These are phyloP conservation scores for Colletotrichum abscissum DNA, from an alignment of 2,329 filamentous ascomycete species.

Conservation along the genomic window DNA sequence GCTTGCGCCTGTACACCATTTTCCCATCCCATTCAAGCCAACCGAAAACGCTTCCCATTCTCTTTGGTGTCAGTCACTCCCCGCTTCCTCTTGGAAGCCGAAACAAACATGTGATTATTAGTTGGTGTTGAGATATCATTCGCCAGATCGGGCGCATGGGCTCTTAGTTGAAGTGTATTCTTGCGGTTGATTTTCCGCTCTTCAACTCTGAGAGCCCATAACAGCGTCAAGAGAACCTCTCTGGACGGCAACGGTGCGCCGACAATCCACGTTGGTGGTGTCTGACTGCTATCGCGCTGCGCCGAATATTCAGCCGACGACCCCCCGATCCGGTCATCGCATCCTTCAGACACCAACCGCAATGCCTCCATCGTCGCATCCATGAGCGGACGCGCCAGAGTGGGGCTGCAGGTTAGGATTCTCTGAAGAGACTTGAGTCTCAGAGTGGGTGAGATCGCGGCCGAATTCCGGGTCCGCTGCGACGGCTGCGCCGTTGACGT, in stretches of 20 bases:
- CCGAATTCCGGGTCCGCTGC: conserved; percentile 64
- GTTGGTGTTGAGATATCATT: conserved; percentile 7
- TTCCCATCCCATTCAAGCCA: conserved; percentile 22
- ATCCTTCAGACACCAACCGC: conserved; percentile 75
- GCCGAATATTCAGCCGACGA: conserved; percentile 45
- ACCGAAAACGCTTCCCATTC: conserved; percentile 29
- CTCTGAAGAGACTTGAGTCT: conserved; percentile 71
- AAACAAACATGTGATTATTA: conserved; percentile 14
- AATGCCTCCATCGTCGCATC: conserved; percentile 80
- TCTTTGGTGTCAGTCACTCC: conserved; percentile 4
- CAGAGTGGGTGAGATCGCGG: conserved; percentile 66
- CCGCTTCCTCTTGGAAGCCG: conserved; percentile 27
- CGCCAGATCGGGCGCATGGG: not conserved
- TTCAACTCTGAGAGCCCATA: conserved; percentile 59
- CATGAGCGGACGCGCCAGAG: conserved; percentile 77
- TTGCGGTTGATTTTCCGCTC: conserved; percentile 46
- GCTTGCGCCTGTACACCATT: conserved; percentile 15
- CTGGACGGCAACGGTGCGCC: conserved; percentile 55
- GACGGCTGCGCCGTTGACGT: conserved; percentile 60
- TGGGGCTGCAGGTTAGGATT: conserved; percentile 79
- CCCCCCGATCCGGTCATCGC: conserved; percentile 57
- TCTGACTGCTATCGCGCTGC: conserved; percentile 50
- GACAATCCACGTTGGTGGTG: conserved; percentile 50
- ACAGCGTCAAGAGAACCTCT: conserved; percentile 59
- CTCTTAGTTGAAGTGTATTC: not conserved